phyloP scores from a whole-genome alignment of 2,329 filamentous ascomycete species.

The Nemania abortiva region DNA sequence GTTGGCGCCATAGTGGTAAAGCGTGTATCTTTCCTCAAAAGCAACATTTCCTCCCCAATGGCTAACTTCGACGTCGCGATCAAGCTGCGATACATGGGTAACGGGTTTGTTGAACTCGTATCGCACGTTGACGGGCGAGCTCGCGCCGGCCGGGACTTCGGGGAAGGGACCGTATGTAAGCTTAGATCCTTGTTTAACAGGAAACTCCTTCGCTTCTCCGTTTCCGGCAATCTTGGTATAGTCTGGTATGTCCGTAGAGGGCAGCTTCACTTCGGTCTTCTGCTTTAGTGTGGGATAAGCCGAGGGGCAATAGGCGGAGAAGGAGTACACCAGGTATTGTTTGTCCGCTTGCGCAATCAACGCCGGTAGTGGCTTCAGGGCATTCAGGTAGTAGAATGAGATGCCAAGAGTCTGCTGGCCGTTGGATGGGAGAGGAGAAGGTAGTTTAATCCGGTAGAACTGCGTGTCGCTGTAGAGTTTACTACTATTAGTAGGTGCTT shows the following conservation, averaged over 20 bases:
- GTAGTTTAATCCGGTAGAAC: conserved; percentile 87
- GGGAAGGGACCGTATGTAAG: conserved; percentile 92
- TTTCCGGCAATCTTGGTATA: conserved; percentile 80
- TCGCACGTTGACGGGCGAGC: conserved; percentile 79
- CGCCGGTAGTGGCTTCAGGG: conserved; percentile 84
- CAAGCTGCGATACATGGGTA: conserved; percentile 80
- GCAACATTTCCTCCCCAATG: conserved; percentile 98
- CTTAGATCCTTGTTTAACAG: conserved; percentile 85
- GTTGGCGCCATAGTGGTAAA: conserved; percentile 87
- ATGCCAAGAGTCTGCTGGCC: conserved; percentile 89
- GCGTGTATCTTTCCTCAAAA: conserved; percentile 91
- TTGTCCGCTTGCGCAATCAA: conserved; percentile 85
- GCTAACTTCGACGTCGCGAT: conserved; percentile 93
- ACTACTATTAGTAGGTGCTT: conserved; percentile 44
- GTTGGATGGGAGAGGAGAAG: conserved; percentile 78
- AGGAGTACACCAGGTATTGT: conserved; percentile 87
- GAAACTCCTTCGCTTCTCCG: conserved; percentile 71
- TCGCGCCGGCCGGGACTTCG: conserved; percentile 81
- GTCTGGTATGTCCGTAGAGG: conserved; percentile 81
- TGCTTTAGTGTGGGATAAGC: conserved; percentile 90
- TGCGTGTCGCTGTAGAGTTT: conserved; percentile 70
- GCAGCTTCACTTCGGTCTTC: conserved; percentile 96
- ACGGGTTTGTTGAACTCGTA: conserved; percentile 97
- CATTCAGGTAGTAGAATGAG: conserved; percentile 82
- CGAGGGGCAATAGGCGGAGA: conserved; percentile 86